A percentile compares a stretch with the other conserved stretches of the same genome.
Evolutionary conservation across 441 rosid genomes (phyloP).

Genomic region (Euphorbia celastroides): DNA sequence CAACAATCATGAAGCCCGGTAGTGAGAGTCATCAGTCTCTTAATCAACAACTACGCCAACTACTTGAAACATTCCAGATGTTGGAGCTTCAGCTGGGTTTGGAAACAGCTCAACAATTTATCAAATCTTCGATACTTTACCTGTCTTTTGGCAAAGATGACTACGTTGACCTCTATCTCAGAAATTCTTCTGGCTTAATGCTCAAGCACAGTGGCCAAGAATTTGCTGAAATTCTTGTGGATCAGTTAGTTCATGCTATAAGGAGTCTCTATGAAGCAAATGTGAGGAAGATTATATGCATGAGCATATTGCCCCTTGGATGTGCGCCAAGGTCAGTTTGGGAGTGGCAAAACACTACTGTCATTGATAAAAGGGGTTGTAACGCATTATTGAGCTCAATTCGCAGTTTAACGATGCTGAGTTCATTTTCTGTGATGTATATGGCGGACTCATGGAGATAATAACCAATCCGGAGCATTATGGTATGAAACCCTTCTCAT

Average conservation of each 20-base stretch:
- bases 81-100: slow-evolving; percentile 39
- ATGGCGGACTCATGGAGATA: slow-evolving; percentile 44
- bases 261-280: slow-evolving; percentile 39
- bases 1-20: slow-evolving; percentile 41
- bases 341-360: slow-evolving; percentile 32
- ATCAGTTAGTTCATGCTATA: slow-evolving; percentile 45
- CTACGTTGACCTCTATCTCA: slow-evolving; percentile 46
- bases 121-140: slow-evolving; percentile 47
- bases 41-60: slow-evolving; percentile 56
- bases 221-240: slow-evolving; percentile 40
- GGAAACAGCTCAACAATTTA: slow-evolving; percentile 22
- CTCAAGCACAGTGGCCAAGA: slow-evolving; percentile 37
- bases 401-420: slow-evolving; percentile 34
- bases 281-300: slow-evolving; percentile 39
- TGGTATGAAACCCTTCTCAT: slow-evolving; percentile 26
- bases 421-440: slow-evolving; percentile 45
- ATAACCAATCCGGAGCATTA: slow-evolving; percentile 27
- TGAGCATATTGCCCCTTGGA: slow-evolving; percentile 56
- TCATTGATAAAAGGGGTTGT: slow-evolving; percentile 22
- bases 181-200: slow-evolving; percentile 34
- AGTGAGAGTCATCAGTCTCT: slow-evolving; percentile 46
- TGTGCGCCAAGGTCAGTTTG: slow-evolving; percentile 42
- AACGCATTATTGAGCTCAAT: slow-evolving; percentile 32
- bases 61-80: slow-evolving; percentile 50
- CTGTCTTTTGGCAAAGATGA: slow-evolving; percentile 70